Evolutionary conservation across 2,329 filamentous ascomycete genomes (phyloP).

Genomic region (Ceratocystiopsis brevicomis): DNA sequence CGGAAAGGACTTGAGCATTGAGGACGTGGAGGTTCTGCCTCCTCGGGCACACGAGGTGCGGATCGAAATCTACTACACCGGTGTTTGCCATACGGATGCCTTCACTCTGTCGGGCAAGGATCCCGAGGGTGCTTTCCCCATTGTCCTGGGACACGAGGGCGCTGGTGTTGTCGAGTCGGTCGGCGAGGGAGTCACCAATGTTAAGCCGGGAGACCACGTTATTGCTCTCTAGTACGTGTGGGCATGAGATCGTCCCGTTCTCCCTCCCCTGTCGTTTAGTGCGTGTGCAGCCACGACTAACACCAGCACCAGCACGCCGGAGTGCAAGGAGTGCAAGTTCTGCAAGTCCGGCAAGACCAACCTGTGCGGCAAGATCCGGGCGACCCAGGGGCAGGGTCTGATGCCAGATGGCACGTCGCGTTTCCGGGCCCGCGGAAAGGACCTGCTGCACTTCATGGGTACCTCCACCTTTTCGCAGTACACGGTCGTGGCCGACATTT

Average conservation of each 20-base stretch:
- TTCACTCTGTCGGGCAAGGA: constrained; percentile 94
- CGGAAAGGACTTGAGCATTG: constrained; percentile 70
- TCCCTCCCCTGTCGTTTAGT: constrained; percentile 1
- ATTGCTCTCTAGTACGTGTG: constrained; percentile 59
- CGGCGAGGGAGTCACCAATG: constrained; percentile 80
- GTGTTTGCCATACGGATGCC: constrained; percentile 96
- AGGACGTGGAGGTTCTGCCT: constrained; percentile 81
- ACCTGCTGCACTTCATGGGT: constrained; percentile 97
- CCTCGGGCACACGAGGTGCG: constrained; percentile 88
- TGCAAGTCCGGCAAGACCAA: constrained; percentile 99
- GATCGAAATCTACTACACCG: constrained; percentile 92
- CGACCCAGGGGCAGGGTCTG: constrained; percentile 84
- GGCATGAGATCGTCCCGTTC: constrained; percentile 3
- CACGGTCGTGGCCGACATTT: constrained; percentile 96
- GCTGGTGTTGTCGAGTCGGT: constrained; percentile 82
- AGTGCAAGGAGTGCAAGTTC: constrained; percentile 97
- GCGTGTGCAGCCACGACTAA: too few relatives aligned
- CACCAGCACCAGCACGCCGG: constrained; percentile 53
- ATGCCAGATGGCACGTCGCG: constrained; percentile 95
- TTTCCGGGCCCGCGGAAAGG: constrained; percentile 88
- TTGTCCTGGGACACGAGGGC: constrained; percentile 78
- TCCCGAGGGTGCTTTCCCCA: constrained; percentile 83
- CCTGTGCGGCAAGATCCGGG: constrained; percentile 95
- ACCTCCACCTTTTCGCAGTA: constrained; percentile 98
- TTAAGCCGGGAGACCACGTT: constrained; percentile 83